Conservation (phyloP, 2,329 filamentous ascomycete genomes). For the Diplodia corticola region DNA sequence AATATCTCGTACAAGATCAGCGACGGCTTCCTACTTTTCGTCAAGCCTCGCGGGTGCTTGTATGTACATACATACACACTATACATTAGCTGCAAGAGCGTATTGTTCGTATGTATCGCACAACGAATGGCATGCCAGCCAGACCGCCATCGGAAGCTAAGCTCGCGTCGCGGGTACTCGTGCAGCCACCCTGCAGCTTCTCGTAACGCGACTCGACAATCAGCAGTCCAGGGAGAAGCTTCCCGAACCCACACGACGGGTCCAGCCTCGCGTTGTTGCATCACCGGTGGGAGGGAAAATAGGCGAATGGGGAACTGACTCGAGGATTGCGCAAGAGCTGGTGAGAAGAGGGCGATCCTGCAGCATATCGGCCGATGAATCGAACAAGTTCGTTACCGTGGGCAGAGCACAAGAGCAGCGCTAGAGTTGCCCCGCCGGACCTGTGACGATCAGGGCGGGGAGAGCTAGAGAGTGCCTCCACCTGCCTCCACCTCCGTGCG, state of each 20-base stretch:
- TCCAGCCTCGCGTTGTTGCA: background rate
- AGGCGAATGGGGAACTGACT: background rate
- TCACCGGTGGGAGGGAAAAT: background rate
- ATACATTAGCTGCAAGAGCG: no score
- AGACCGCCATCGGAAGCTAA: background rate
- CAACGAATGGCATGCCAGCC: no score
- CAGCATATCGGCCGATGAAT: background rate
- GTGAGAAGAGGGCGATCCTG: background rate
- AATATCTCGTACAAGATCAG: no score
- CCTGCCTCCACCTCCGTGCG: no score
- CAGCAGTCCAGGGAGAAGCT: background rate
- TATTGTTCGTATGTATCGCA: no score
- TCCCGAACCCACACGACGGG: background rate
- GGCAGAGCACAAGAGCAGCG: no score
- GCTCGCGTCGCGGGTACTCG: background rate
- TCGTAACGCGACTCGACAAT: background rate
- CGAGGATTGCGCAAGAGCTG: background rate
- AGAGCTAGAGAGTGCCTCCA: background rate
- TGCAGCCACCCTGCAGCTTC: background rate
- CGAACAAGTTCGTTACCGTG: no score
- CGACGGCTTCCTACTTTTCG: no score
- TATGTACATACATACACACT: no score
- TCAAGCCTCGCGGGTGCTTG: no score
- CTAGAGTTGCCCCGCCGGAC: no score
- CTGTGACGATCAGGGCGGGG: constrained; percentile 5